A percentile compares a stretch with the other conserved stretches of the same genome.
Evolutionary conservation across 2,329 filamentous ascomycete species (phyloP).

Genomic region (Conoideocrella luteorostrata): DNA sequence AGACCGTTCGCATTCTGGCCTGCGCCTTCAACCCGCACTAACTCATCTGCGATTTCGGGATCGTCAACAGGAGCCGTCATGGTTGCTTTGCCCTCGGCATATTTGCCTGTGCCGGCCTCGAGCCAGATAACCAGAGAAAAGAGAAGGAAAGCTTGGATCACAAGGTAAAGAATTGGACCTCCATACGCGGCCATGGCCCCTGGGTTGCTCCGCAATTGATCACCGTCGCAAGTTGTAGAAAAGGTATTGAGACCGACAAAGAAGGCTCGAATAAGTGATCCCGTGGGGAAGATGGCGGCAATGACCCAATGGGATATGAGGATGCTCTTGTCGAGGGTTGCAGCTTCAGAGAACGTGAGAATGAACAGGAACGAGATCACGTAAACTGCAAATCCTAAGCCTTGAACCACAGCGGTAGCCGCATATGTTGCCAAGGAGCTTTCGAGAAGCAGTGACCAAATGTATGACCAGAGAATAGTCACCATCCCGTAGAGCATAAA

Average conservation of each 20-base stretch:
- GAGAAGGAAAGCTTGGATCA: constrained; percentile 64
- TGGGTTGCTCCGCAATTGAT: constrained; percentile 59
- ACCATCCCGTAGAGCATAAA: constrained; percentile 76
- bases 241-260: constrained; percentile 80
- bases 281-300: constrained; percentile 71
- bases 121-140: constrained; percentile 71
- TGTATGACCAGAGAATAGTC: constrained; percentile 69
- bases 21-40: constrained; percentile 47
- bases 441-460: constrained; percentile 71
- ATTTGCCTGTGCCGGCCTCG: constrained; percentile 60
- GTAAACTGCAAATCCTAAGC: constrained; percentile 24
- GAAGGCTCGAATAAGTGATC: constrained; percentile 65
- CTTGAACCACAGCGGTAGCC: constrained; percentile 71
- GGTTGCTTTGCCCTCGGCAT: no score
- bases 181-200: constrained; percentile 70
- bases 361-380: constrained; percentile 54
- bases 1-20: constrained; percentile 53
- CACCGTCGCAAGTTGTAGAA: constrained; percentile 65
- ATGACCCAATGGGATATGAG: constrained; percentile 68
- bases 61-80: constrained; percentile 35
- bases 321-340: constrained; percentile 59
- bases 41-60: constrained; percentile 59
- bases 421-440: constrained; percentile 82
- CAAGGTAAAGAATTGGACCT: constrained; percentile 76
- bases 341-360: constrained; percentile 64